Evolutionary conservation across 2,329 filamentous ascomycete species (phyloP).

Genomic region (Clarireedia monteithiana): DNA sequence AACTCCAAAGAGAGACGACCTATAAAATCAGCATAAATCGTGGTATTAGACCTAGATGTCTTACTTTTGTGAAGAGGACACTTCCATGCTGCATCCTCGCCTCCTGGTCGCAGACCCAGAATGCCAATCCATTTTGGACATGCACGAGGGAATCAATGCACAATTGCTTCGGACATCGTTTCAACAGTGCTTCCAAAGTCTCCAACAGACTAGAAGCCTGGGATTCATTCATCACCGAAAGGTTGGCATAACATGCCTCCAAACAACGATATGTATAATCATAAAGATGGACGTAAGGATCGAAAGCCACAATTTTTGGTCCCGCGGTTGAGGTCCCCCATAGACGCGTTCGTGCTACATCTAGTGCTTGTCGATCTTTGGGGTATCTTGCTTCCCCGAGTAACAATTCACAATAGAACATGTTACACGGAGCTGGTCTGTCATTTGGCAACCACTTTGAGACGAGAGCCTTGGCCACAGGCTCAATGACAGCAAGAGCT

Average conservation of each 20-base stretch:
- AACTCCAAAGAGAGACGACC: slow-evolving; percentile 44
- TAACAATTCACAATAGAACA: slow-evolving; percentile 28
- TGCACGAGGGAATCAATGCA: slow-evolving; percentile 38
- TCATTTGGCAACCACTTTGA: slow-evolving; percentile 30
- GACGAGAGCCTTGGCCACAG: slow-evolving; percentile 49
- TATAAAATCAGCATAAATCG: slow-evolving; percentile 30
- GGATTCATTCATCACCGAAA: slow-evolving; percentile 32
- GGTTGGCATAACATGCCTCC: slow-evolving; percentile 39
- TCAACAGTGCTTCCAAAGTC: slow-evolving; percentile 30
- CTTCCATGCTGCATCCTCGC: slow-evolving; percentile 36
- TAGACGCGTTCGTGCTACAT: slow-evolving; percentile 55
- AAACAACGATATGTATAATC: slow-evolving; percentile 48
- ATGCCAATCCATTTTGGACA: slow-evolving; percentile 52
- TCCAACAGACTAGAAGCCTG: slow-evolving; percentile 45
- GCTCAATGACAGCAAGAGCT: slow-evolving; percentile 61
- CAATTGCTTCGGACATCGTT: slow-evolving; percentile 31
- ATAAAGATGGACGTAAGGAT: slow-evolving; percentile 63
- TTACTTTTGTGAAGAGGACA: slow-evolving; percentile 38
- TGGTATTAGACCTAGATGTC: slow-evolving; percentile 19
- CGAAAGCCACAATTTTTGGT: slow-evolving; percentile 36
- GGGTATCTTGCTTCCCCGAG: slow-evolving; percentile 41
- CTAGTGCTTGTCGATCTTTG: slow-evolving; percentile 53
- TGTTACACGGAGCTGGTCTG: slow-evolving; percentile 11
- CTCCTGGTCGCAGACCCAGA: slow-evolving; percentile 56
- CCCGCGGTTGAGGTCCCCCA: slow-evolving; percentile 49